Base-by-base conservation (phyloP, 768 basidiomycete genomes). In the Phlebiopsis gigantea region DNA sequence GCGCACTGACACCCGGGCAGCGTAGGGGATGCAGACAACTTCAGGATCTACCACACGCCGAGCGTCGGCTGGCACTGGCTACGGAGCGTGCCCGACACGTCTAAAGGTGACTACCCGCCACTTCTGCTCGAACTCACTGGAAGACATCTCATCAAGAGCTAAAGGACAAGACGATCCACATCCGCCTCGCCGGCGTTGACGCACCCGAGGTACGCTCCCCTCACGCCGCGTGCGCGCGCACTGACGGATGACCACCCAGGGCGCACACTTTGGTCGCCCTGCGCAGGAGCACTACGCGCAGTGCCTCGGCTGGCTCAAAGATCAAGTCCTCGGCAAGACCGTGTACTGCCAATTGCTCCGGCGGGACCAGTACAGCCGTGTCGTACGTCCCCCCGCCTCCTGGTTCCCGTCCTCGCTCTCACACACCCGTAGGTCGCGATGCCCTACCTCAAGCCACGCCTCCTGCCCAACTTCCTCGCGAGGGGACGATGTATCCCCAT, bases 151-250 rank as follows among this genome's bases (percentile, higher is more conserved):
- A 52, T n/a, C 31, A 4, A 92, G 93, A 82, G 0, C 75, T 95
- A 46, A 89, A 82, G 66, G 81, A 86, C 58, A 74, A 92, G 63
- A 97, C 95, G 1, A 75, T 98, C 17, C 87, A 90, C 65, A 84
- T 98, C 28, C 84, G 95, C 15, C 82, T 98, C 26, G 90, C 90
- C 14, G 95, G 92, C 0, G 84, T 93, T 5, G 95, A 98, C 67
- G 95, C 95, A 1, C 95, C 95, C 0, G 95, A 98, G n/a, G n/a
- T n/a, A n/a, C n/a, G n/a, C n/a, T n/a, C n/a, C n/a, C n/a, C n/a
- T n/a, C n/a, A n/a, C n/a, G n/a, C n/a, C n/a, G n/a, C n/a, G n/a
- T n/a, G n/a, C n/a, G n/a, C n/a, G n/a, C n/a, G n/a, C n/a, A n/a
- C n/a, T n/a, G n/a, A n/a, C n/a, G n/a, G n/a, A n/a, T n/a, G n/a